Evolutionary conservation across 2,329 filamentous ascomycete species (phyloP).

Genomic region (Byssochlamys sp.): DNA sequence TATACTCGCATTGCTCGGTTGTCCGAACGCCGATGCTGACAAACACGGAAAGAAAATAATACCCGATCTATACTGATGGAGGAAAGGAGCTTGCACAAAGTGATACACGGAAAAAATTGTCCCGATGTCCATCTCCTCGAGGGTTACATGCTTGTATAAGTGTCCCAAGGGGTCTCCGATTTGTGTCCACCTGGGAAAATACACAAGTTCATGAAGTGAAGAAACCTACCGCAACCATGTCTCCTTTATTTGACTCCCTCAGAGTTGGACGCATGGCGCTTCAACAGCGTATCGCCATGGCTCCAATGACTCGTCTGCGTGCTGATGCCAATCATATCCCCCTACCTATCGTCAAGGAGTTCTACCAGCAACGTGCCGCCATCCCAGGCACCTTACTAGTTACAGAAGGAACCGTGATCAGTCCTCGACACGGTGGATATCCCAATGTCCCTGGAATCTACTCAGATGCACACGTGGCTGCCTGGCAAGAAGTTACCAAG

Average conservation of each 20-base stretch:
- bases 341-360: slow-evolving; percentile 35
- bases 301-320: slow-evolving; percentile 49
- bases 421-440: slow-evolving; percentile 38
- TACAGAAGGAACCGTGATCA: slow-evolving; percentile 49
- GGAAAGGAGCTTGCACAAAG: no score
- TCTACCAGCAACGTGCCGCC: slow-evolving; percentile 47
- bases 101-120: no score
- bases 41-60: no score
- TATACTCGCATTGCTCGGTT: no score
- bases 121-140: no score
- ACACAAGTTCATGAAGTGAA: background rate
- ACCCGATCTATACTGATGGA: no score
- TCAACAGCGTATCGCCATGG: slow-evolving; percentile 43
- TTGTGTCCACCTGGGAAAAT: background rate
- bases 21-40: no score
- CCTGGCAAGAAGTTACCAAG: slow-evolving; percentile 52
- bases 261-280: slow-evolving; percentile 34
- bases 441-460: slow-evolving; percentile 50
- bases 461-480: slow-evolving; percentile 45
- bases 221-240: background rate
- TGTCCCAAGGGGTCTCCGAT: no score
- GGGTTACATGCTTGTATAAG: no score
- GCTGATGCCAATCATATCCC: slow-evolving; percentile 42
- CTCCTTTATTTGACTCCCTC: slow-evolving; percentile 22
- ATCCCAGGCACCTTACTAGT: slow-evolving; percentile 49